Percentiles rank a stretch among this genome's conserved stretches.
These are phyloP conservation scores for Nemania bipapillata DNA, from an alignment of 2,329 filamentous ascomycete species.

Conservation along the genomic window DNA sequence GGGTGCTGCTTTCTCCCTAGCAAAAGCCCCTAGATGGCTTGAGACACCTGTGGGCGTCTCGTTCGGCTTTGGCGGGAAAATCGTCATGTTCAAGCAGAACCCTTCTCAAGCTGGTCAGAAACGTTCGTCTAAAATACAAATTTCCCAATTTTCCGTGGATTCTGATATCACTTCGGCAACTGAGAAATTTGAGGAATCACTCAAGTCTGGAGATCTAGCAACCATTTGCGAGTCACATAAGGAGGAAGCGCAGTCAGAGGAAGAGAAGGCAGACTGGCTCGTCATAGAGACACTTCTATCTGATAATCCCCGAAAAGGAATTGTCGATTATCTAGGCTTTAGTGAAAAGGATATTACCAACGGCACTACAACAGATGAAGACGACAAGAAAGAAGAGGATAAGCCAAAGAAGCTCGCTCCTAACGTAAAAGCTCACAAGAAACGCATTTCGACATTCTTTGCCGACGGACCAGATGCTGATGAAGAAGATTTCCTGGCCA, in stretches of 20 bases:
- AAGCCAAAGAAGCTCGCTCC: constrained; percentile 60
- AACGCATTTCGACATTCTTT: constrained; percentile 82
- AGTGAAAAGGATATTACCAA: constrained; percentile 67
- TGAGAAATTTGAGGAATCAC: constrained; percentile 84
- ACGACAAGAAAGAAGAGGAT: constrained; percentile 53
- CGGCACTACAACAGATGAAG: constrained; percentile 56
- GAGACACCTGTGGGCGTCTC: constrained; percentile 85
- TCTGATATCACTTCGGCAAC: constrained; percentile 84
- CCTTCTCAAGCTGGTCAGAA: constrained; percentile 70
- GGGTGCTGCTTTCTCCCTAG: constrained; percentile 85
- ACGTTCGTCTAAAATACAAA: constrained; percentile 78
- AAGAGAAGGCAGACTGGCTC: constrained; percentile 95
- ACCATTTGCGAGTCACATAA: constrained; percentile 84
- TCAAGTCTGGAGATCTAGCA: constrained; percentile 80
- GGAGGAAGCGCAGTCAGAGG: constrained; percentile 78
- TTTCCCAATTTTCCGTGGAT: constrained; percentile 90
- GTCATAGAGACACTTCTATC: constrained; percentile 90
- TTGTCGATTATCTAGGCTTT: constrained; percentile 92
- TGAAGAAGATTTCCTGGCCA: constrained; percentile 85
- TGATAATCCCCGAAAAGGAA: constrained; percentile 83
- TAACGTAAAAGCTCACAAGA: constrained; percentile 59
- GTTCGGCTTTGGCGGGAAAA: constrained; percentile 94
- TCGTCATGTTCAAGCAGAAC: constrained; percentile 77
- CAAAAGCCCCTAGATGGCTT: constrained; percentile 89
- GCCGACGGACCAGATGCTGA: constrained; percentile 73